These are phyloP conservation scores for Quercus mongolica DNA, from an alignment of 306 rosid species.

Conservation along the genomic window DNA sequence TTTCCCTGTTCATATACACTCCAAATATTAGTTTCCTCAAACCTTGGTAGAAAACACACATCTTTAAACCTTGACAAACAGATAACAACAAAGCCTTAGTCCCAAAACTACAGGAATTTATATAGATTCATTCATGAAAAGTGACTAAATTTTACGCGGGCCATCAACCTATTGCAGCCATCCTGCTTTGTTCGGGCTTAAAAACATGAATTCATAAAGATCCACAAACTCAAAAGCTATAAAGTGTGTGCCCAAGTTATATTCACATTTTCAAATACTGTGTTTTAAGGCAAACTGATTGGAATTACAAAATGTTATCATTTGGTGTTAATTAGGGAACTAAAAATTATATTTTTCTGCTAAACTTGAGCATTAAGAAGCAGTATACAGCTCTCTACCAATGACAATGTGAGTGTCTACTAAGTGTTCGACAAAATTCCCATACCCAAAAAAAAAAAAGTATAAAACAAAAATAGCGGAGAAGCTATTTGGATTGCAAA, in stretches of 20 bases:
- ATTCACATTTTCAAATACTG: no score
- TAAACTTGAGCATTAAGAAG: not conserved
- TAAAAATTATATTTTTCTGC: not conserved
- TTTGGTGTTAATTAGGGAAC: not conserved
- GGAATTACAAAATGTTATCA: not conserved
- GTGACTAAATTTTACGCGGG: no score
- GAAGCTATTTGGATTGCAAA: no score
- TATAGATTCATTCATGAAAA: no score
- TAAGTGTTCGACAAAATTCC: not conserved
- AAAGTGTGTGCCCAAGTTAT: no score
- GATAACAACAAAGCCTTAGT: no score
- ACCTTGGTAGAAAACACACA: not conserved
- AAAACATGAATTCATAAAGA: no score
- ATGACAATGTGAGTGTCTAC: not conserved
- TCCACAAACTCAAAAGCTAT: no score
- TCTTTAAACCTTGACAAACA: not conserved
- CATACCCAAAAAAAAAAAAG: not conserved
- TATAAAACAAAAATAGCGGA: not conserved
- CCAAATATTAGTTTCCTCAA: not conserved
- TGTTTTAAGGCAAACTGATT: no score
- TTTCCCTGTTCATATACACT: conserved; percentile 15
- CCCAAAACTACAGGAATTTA: no score
- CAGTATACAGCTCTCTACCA: not conserved
- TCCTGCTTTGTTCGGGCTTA: no score
- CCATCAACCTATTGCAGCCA: no score